phyloP scores from a whole-genome alignment of 441 rosid species.

The Syzygium malaccense region DNA sequence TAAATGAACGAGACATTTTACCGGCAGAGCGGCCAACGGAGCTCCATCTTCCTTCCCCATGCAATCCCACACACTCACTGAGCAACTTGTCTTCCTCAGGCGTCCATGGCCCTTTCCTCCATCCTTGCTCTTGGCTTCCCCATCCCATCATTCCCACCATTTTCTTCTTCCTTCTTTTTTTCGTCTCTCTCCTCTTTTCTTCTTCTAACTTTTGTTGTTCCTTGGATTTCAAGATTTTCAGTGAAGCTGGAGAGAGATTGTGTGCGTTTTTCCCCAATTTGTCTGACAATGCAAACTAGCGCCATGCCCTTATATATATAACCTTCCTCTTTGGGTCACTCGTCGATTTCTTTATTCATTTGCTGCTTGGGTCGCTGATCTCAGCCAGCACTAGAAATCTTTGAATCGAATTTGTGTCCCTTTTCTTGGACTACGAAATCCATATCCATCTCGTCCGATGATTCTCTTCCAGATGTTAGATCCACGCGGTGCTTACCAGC shows the following conservation, averaged over 20 bases:
- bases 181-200: not conserved
- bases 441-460: conserved; percentile 6
- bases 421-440: not conserved
- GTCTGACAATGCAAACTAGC: conserved; percentile 18
- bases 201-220: not conserved
- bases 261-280: conserved; percentile 16
- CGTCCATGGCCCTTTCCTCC: conserved; percentile 90
- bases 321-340: not conserved
- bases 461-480: conserved; percentile 26
- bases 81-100: conserved; percentile 64
- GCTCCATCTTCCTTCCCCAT: conserved; percentile 83
- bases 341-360: conserved; percentile 3
- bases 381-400: not conserved
- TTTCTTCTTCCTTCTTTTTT: not conserved
- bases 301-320: conserved; percentile 4
- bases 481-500: conserved; percentile 4
- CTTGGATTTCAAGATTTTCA: not conserved
- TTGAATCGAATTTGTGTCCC: conserved; percentile 11
- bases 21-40: conserved; percentile 54
- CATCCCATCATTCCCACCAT: conserved; percentile 28
- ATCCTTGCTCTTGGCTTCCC: conserved; percentile 40
- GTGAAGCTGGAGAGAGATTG: not conserved
- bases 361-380: not conserved
- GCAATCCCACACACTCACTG: conserved; percentile 32
- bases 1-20: not conserved